These are phyloP conservation scores for Ilyonectria robusta DNA, from an alignment of 2,329 filamentous ascomycete species.

Conservation along the genomic window DNA sequence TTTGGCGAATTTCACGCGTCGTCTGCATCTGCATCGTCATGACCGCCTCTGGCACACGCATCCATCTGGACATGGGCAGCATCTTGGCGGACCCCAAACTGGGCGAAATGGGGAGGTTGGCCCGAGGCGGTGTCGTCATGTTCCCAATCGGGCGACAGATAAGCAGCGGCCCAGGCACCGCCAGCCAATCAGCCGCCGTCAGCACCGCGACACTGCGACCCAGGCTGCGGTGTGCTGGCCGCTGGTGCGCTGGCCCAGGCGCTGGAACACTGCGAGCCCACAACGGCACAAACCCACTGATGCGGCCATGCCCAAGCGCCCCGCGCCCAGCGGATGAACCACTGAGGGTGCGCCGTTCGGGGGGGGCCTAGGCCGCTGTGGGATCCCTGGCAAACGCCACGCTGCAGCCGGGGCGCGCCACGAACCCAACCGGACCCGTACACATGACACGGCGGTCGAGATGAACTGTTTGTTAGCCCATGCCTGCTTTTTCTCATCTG, in stretches of 20 bases:
- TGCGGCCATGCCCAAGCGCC: background rate
- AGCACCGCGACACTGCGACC: slow-evolving; percentile 4
- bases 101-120: slow-evolving; percentile 14
- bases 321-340: background rate
- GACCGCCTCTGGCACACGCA: background rate
- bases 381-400: slow-evolving; percentile 9
- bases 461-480: background rate
- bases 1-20: too few species aligned
- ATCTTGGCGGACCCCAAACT: background rate
- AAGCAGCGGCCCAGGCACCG: slow-evolving; percentile 31
- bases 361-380: slow-evolving; percentile 1
- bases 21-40: too few species aligned
- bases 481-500: slow-evolving; percentile 8
- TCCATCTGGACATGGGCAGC: background rate
- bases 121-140: slow-evolving; percentile 36
- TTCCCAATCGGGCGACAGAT: slow-evolving; percentile 21
- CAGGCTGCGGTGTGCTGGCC: too few species aligned
- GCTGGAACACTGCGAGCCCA: too few species aligned
- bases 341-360: background rate
- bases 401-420: slow-evolving; percentile 12
- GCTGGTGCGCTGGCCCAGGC: too few species aligned
- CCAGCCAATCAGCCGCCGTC: slow-evolving; percentile 16
- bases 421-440: slow-evolving; percentile 17
- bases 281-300: background rate
- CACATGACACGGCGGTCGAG: slow-evolving; percentile 19